A percentile compares a stretch with the other conserved stretches of the same genome.
phyloP scores from a whole-genome alignment of 106 monocot genomes.

The Amphibolis antarctica region DNA sequence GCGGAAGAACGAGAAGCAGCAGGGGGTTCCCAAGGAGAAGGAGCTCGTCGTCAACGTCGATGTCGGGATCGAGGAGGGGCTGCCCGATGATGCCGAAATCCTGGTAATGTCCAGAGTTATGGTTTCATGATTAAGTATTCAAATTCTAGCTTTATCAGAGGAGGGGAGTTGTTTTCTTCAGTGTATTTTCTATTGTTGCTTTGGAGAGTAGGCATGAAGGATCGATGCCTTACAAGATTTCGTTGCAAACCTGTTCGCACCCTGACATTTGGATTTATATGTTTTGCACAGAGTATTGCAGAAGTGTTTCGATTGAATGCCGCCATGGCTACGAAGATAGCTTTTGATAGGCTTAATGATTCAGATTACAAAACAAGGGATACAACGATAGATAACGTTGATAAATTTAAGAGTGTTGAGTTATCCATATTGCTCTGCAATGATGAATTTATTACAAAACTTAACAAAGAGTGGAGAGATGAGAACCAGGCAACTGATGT shows the following conservation, averaged over 20 bases:
- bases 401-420: conserved; percentile 75
- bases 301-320: conserved; percentile 77
- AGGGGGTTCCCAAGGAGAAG: conserved; percentile 34
- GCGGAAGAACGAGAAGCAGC: conserved; percentile 28
- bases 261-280: background rate
- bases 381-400: conserved; percentile 49
- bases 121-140: background rate
- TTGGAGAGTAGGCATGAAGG: background rate
- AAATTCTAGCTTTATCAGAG: no score
- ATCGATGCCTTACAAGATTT: no score
- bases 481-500: conserved; percentile 76
- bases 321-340: conserved; percentile 89
- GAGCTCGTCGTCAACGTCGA: conserved; percentile 46
- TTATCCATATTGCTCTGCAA: conserved; percentile 81
- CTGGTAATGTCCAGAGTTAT: conserved; percentile 25
- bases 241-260: background rate
- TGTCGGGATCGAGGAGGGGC: conserved; percentile 58
- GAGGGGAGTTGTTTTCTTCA: background rate
- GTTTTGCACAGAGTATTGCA: conserved; percentile 49
- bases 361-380: conserved; percentile 74
- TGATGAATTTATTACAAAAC: conserved; percentile 66
- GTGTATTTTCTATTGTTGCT: background rate
- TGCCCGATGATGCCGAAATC: conserved; percentile 76
- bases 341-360: conserved; percentile 63
- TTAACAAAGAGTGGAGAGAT: conserved; percentile 95